Percentiles rank a stretch among this genome's conserved stretches.
phyloP scores from a whole-genome alignment of 495 filamentous ascomycete species.

The Aspergillus indologenus region DNA sequence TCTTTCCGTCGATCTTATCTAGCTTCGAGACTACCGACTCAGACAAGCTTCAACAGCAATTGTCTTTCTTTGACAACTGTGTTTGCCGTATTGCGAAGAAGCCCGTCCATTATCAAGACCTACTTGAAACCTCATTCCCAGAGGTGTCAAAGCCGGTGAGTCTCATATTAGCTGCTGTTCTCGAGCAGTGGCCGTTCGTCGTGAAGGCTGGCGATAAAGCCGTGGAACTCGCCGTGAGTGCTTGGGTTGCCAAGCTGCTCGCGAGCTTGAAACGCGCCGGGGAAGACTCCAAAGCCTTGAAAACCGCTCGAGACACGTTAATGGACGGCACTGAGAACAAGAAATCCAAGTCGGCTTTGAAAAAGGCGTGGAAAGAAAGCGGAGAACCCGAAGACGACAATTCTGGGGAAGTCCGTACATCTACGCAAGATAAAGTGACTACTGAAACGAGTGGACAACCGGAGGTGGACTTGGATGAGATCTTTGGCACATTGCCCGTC shows the following conservation, averaged over 20 bases:
- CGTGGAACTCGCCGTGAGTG: slow-evolving; percentile 40
- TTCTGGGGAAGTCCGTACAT: slow-evolving; percentile 26
- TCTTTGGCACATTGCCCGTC: slow-evolving; percentile 39
- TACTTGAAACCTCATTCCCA: slow-evolving; percentile 35
- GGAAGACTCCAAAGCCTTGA: slow-evolving; percentile 40
- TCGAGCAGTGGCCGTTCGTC: slow-evolving; percentile 76
- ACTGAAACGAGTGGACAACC: slow-evolving; percentile 11
- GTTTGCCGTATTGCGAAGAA: slow-evolving; percentile 63
- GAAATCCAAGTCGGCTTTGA: slow-evolving; percentile 37
- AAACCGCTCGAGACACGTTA: slow-evolving; percentile 39
- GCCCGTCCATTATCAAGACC: slow-evolving; percentile 71
- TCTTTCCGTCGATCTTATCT: slow-evolving; percentile 39
- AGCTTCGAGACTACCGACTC: slow-evolving; percentile 43
- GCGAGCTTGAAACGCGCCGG: slow-evolving; percentile 43
- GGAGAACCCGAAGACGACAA: slow-evolving; percentile 23
- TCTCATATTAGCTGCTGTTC: slow-evolving; percentile 58
- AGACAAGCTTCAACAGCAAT: slow-evolving; percentile 27
- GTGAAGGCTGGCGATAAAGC: slow-evolving; percentile 44
- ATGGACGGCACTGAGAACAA: slow-evolving; percentile 35
- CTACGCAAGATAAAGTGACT: slow-evolving; percentile 9
- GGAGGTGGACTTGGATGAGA: slow-evolving; percentile 35
- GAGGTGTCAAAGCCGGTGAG: slow-evolving; percentile 40
- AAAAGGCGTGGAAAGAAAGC: slow-evolving; percentile 38
- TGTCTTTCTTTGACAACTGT: slow-evolving; percentile 77
- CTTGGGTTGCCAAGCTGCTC: slow-evolving; percentile 54